Conservation (phyloP, 768 basidiomycete genomes). For the Russula brevipes region DNA sequence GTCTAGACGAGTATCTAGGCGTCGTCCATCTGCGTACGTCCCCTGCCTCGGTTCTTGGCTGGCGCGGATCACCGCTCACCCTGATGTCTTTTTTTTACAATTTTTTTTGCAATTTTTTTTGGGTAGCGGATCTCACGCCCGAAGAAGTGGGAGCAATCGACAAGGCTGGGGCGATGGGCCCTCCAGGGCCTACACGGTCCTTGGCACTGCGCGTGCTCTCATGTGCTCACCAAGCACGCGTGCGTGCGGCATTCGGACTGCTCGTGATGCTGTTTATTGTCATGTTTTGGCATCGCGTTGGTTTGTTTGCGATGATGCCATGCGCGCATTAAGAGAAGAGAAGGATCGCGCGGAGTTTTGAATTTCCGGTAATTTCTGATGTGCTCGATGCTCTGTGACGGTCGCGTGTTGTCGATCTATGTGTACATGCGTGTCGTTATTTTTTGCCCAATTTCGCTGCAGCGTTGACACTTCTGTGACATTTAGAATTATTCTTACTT, state of each 20-base stretch:
- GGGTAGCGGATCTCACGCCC: constrained; percentile 45
- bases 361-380: neutral
- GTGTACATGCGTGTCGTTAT: neutral
- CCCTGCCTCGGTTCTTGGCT: neutral
- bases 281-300: neutral
- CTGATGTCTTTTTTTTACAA: too few species aligned
- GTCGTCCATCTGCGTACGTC: constrained; percentile 17
- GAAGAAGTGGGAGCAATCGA: constrained; percentile 63
- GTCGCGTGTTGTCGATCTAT: neutral
- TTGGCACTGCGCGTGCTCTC: neutral
- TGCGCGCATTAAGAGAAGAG: neutral
- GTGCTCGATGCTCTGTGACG: neutral
- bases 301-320: neutral
- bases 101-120: too few species aligned
- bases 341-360: neutral
- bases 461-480: neutral
- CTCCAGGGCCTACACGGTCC: constrained; percentile 29
- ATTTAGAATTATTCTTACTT: neutral
- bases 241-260: neutral
- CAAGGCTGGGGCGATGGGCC: constrained; percentile 51
- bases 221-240: neutral
- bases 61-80: neutral
- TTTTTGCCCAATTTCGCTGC: neutral
- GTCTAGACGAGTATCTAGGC: constrained; percentile 1
- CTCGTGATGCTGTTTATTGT: neutral